Percentiles rank a stretch among this genome's conserved stretches.
These are phyloP conservation scores for Halteria grandinella DNA, from an alignment of 73 alveolate genomes.

Conservation along the genomic window DNA sequence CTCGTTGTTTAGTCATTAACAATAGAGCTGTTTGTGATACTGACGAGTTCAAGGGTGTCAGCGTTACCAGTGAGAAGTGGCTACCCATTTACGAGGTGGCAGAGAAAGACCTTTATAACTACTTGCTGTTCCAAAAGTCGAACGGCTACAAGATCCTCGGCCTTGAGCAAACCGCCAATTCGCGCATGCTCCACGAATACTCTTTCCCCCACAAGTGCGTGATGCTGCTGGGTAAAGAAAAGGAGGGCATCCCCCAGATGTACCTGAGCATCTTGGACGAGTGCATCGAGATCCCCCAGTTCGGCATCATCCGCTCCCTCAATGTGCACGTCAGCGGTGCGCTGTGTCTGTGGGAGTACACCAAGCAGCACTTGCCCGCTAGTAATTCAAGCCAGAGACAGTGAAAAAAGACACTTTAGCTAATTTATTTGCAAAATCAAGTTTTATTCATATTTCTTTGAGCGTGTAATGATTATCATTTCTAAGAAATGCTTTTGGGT, in stretches of 20 bases:
- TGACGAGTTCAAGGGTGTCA: slow-evolving; percentile 79
- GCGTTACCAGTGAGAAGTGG: slow-evolving; percentile 91
- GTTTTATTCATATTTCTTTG: too few relatives aligned
- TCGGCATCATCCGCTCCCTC: slow-evolving; percentile 84
- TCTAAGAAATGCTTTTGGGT: too few relatives aligned
- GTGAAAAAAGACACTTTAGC: too few relatives aligned
- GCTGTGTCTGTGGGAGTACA: slow-evolving; percentile 91
- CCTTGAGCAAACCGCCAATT: slow-evolving; percentile 91
- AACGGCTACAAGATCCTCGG: slow-evolving; percentile 90
- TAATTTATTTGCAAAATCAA: too few relatives aligned
- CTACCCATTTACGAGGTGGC: slow-evolving; percentile 82
- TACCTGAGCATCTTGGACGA: slow-evolving; percentile 83
- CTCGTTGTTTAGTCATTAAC: slow-evolving; percentile 79
- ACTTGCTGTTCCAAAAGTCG: slow-evolving; percentile 79
- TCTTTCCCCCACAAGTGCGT: slow-evolving; percentile 89
- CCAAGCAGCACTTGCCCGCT: too few relatives aligned
- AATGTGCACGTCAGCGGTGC: slow-evolving; percentile 95
- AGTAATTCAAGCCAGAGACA: too few relatives aligned
- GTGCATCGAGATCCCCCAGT: slow-evolving; percentile 92
- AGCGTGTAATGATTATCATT: too few relatives aligned
- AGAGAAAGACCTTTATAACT: slow-evolving; percentile 83
- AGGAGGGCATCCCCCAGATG: slow-evolving; percentile 93
- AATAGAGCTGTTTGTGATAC: slow-evolving; percentile 55
- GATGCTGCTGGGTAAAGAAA: slow-evolving; percentile 90
- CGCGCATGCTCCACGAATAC: slow-evolving; percentile 78